Percentiles rank a stretch among this genome's conserved stretches.
phyloP scores from a whole-genome alignment of 2,329 filamentous ascomycete genomes.

The Colletotrichum tofieldiae region DNA sequence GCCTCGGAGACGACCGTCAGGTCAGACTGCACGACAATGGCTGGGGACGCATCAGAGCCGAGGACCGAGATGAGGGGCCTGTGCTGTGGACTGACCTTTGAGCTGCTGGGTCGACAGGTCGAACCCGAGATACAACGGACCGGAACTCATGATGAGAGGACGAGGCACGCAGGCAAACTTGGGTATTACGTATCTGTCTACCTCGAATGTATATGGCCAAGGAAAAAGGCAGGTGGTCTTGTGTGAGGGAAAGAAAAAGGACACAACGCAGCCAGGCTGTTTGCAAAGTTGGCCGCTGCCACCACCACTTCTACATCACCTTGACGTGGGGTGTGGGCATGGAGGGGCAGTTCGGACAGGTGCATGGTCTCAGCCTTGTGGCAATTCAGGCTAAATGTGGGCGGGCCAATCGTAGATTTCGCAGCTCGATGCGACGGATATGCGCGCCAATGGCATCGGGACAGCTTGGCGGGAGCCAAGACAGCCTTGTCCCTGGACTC shows the following conservation, averaged over 20 bases:
- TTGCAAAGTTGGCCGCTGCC: slow-evolving; percentile 28
- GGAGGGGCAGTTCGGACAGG: slow-evolving; percentile 38
- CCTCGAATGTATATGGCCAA: slow-evolving; percentile 4
- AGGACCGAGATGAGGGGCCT: not conserved
- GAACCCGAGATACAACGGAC: slow-evolving; percentile 88
- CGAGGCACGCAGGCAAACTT: not conserved
- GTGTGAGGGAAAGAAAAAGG: slow-evolving; percentile 2
- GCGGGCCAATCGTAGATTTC: slow-evolving; percentile 28
- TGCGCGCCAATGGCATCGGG: slow-evolving; percentile 38
- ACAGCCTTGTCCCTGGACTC: slow-evolving; percentile 36
- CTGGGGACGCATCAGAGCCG: slow-evolving; percentile 58
- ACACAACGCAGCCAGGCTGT: slow-evolving; percentile 14
- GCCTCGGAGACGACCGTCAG: slow-evolving; percentile 87
- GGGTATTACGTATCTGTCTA: slow-evolving; percentile 20
- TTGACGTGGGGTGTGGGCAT: slow-evolving; percentile 40
- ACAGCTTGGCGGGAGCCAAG: slow-evolving; percentile 34
- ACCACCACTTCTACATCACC: slow-evolving; percentile 33
- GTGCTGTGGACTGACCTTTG: slow-evolving; percentile 74
- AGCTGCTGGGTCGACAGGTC: slow-evolving; percentile 98
- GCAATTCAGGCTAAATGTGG: slow-evolving; percentile 40
- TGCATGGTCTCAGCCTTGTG: slow-evolving; percentile 40
- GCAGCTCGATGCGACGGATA: slow-evolving; percentile 18
- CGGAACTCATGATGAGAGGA: slow-evolving; percentile 46
- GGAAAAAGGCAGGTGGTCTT: not conserved
- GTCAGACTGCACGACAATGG: slow-evolving; percentile 86